Evolutionary conservation across 2,329 filamentous ascomycete genomes (phyloP).

Genomic region (Exophiala dermatitidis): DNA sequence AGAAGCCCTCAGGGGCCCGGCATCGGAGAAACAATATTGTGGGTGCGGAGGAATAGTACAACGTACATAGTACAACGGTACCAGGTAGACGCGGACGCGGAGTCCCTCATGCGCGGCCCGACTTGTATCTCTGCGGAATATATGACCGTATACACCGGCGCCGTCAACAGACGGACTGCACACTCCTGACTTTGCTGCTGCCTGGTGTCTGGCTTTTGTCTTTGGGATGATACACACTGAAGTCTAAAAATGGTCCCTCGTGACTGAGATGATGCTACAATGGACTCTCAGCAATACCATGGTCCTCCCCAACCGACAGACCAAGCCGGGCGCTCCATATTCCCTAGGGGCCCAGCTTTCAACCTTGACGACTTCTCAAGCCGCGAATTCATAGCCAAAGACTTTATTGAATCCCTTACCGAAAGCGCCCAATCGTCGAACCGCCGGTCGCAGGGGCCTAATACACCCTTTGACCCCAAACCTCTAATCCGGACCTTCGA

Average conservation of each 20-base stretch:
- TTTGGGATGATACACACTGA: no score
- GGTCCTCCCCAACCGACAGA: conserved; percentile 12
- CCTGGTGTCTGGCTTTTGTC: no score
- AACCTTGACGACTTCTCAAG: conserved; percentile 80
- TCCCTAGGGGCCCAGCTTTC: conserved; percentile 73
- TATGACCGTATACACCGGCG: not conserved
- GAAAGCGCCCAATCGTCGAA: conserved; percentile 73
- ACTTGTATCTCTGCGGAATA: not conserved
- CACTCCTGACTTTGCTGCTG: no score
- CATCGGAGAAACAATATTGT: conserved; percentile 4
- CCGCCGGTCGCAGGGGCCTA: conserved; percentile 57
- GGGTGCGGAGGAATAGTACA: not conserved
- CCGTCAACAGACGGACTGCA: not conserved
- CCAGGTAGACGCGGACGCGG: not conserved
- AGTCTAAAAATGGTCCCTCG: not conserved
- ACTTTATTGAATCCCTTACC: conserved; percentile 90
- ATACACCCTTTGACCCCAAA: conserved; percentile 78
- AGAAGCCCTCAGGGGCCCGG: not conserved
- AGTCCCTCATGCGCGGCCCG: not conserved
- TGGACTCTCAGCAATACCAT: conserved; percentile 16
- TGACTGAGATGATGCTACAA: not conserved
- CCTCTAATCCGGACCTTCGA: conserved; percentile 95
- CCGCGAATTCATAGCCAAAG: conserved; percentile 94
- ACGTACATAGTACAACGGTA: not conserved
- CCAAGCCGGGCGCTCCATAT: conserved; percentile 55